A percentile compares a stretch with the other conserved stretches of the same genome.
Evolutionary conservation across 306 rosid genomes (phyloP).

Genomic region (Vicia sativa): DNA sequence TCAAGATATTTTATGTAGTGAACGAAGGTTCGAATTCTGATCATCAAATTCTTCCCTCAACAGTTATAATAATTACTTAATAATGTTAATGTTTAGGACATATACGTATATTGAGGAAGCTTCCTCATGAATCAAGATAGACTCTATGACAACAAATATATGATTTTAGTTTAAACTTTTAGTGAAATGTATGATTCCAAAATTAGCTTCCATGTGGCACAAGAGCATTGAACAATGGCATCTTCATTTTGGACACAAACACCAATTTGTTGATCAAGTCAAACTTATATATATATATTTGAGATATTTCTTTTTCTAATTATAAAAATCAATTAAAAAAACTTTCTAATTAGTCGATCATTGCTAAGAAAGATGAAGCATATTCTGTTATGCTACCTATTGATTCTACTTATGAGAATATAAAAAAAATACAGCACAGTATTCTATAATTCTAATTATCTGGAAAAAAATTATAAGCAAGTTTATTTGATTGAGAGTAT

Average conservation of each 20-base stretch:
- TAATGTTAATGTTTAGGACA: no score
- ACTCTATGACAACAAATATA: background rate
- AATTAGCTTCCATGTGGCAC: slow-evolving; percentile 37
- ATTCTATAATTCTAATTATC: background rate
- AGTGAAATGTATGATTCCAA: background rate
- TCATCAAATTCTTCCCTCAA: no score
- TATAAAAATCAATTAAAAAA: slow-evolving; percentile 35
- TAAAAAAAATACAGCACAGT: background rate
- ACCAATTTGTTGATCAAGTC: background rate
- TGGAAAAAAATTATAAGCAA: no score
- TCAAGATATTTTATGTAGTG: no score
- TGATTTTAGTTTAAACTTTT: background rate
- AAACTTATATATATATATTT: background rate
- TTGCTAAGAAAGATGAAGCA: slow-evolving; percentile 37
- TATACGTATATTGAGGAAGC: background rate
- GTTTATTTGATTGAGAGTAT: no score
- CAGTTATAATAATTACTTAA: no score
- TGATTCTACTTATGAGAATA: slow-evolving; percentile 14
- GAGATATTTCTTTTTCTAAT: background rate
- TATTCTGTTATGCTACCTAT: slow-evolving; percentile 39
- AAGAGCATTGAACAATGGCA: background rate
- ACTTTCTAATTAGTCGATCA: slow-evolving; percentile 17
- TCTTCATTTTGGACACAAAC: background rate
- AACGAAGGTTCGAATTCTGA: no score
- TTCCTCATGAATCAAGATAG: background rate